These are phyloP conservation scores for Fusarium transvaalense DNA, from an alignment of 2,329 filamentous ascomycete genomes.

Conservation along the genomic window DNA sequence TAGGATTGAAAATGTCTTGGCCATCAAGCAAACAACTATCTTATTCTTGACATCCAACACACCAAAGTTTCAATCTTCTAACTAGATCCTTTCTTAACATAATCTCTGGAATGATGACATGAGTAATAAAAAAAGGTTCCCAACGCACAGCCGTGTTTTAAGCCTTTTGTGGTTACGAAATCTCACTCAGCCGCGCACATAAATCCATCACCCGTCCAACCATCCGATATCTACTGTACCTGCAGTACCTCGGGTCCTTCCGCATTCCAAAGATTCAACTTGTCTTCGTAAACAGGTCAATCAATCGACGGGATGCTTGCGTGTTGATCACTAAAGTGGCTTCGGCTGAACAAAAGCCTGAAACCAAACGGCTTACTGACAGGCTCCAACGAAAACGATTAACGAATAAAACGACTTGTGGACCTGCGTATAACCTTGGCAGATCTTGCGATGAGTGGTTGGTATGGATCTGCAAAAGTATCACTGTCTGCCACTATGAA, in stretches of 20 bases:
- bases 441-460: neutral
- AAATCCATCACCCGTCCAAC: constrained; percentile 17
- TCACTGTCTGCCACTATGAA: neutral
- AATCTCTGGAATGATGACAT: constrained; percentile 13
- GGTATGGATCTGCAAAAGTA: constrained; percentile 27
- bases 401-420: constrained; percentile 11
- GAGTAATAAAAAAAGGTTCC: neutral
- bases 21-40: neutral
- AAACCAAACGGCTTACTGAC: constrained; percentile 3
- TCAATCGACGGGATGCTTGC: neutral
- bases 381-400: constrained; percentile 2
- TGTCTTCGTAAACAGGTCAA: neutral
- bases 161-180: neutral
- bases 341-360: constrained; percentile 3
- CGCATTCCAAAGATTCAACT: constrained; percentile 3
- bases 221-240: neutral
- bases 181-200: neutral
- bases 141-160: neutral
- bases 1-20: neutral
- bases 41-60: constrained; percentile 20
- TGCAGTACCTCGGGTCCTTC: constrained; percentile 6
- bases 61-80: neutral
- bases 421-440: constrained; percentile 9
- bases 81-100: neutral
- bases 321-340: neutral